Conservation (phyloP, 768 basidiomycete genomes). For the Leccinum incarnatum region DNA sequence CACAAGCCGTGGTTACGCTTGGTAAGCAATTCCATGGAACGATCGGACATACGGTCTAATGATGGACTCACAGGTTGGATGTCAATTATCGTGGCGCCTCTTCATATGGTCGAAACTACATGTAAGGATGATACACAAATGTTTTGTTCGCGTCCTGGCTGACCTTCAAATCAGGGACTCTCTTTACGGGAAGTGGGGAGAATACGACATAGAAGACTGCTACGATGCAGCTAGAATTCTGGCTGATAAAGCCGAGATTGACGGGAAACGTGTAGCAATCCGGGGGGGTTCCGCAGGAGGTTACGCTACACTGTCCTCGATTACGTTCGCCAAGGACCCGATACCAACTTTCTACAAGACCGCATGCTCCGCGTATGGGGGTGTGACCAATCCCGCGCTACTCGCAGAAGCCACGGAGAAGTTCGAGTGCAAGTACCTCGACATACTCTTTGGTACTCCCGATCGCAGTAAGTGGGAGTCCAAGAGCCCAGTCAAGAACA, state of each 20-base stretch:
- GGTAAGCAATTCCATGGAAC: slow-evolving; percentile 36
- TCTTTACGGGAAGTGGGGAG: slow-evolving; percentile 65
- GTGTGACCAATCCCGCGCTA: slow-evolving; percentile 52
- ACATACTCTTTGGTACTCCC: slow-evolving; percentile 54
- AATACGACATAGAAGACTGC: slow-evolving; percentile 62
- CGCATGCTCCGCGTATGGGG: slow-evolving; percentile 59
- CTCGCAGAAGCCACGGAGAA: slow-evolving; percentile 31
- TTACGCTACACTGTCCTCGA: slow-evolving; percentile 54
- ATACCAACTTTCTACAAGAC: slow-evolving; percentile 47
- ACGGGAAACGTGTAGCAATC: not conserved
- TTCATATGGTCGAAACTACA: slow-evolving; percentile 68
- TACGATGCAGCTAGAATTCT: slow-evolving; percentile 31
- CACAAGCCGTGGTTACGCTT: slow-evolving; percentile 66
- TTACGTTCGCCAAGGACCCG: slow-evolving; percentile 53
- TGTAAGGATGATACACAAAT: slow-evolving; percentile 27
- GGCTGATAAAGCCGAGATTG: not conserved
- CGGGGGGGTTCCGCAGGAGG: slow-evolving; percentile 50
- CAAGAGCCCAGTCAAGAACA: slow-evolving; percentile 14
- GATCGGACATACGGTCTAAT: not conserved
- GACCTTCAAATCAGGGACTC: slow-evolving; percentile 37
- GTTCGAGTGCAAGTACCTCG: slow-evolving; percentile 21
- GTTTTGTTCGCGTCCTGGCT: not conserved
- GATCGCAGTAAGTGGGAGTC: slow-evolving; percentile 19
- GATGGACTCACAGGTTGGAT: slow-evolving; percentile 46
- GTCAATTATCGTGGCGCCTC: slow-evolving; percentile 77